Conservation (phyloP, 75 land plant genomes). For the Picea sitchensis region DNA sequence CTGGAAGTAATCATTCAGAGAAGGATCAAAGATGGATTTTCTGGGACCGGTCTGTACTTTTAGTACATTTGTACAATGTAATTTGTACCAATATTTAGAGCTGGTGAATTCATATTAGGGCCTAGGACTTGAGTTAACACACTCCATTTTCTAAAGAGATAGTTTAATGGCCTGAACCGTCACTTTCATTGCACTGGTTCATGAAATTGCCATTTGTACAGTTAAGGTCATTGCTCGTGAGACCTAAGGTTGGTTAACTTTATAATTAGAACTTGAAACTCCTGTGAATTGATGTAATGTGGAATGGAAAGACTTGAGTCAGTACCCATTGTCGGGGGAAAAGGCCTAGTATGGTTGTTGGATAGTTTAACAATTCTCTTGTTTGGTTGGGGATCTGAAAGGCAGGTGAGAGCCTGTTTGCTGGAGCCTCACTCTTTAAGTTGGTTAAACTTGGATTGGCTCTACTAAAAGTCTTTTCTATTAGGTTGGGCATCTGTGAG, state of each 20-base stretch:
- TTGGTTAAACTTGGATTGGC: slow-evolving; percentile 2
- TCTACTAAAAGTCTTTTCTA: background rate
- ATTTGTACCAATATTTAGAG: slow-evolving; percentile 13
- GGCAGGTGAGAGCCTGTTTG: background rate
- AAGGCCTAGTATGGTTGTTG: background rate
- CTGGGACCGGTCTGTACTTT: slow-evolving; percentile 4
- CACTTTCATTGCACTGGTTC: slow-evolving; percentile 5
- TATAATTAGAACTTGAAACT: background rate
- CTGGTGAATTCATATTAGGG: background rate
- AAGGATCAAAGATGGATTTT: slow-evolving; percentile 3
- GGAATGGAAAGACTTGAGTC: background rate
- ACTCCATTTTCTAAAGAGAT: background rate
- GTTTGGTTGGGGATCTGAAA: background rate
- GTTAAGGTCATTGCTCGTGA: background rate
- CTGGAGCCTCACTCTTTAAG: slow-evolving; percentile 3
- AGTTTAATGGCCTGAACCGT: slow-evolving; percentile 2
- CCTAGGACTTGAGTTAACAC: background rate
- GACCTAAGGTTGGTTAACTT: background rate
- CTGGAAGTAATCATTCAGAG: background rate
- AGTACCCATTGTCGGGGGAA: background rate
- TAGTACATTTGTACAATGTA: slow-evolving; percentile 9
- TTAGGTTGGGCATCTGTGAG: background rate
- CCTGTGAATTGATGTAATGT: background rate
- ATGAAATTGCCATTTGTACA: slow-evolving; percentile 1
- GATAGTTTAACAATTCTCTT: background rate